Conservation (phyloP, 2,329 filamentous ascomycete species). For the Ophiostoma triangulosporum region DNA sequence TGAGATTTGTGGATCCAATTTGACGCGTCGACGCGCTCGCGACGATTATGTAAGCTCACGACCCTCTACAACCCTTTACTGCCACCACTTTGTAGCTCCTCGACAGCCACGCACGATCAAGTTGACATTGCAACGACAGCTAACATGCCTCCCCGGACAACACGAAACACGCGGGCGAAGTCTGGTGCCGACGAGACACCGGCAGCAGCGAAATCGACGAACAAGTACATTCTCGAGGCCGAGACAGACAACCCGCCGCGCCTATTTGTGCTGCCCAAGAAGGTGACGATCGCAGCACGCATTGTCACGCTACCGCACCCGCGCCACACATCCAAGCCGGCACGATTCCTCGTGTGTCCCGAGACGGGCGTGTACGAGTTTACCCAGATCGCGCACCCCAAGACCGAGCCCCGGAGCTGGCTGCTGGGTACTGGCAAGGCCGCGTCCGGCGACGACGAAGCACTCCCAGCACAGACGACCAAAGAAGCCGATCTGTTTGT, state of each 20-base stretch:
- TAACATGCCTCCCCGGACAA: neutral
- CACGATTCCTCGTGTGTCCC: constrained; percentile 49
- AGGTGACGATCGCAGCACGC: constrained; percentile 37
- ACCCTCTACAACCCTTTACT: neutral
- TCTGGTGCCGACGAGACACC: constrained; percentile 19
- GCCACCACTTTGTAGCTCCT: neutral
- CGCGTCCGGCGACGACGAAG: constrained; percentile 1
- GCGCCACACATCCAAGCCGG: constrained; percentile 33
- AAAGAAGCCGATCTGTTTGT: constrained; percentile 64
- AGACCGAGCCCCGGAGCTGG: constrained; percentile 46
- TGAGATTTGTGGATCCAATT: neutral
- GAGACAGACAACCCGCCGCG: constrained; percentile 32
- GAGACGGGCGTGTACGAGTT: constrained; percentile 52
- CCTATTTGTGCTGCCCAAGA: constrained; percentile 48
- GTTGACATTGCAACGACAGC: neutral
- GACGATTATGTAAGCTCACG: neutral
- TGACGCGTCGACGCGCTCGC: neutral
- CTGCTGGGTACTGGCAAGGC: constrained; percentile 27
- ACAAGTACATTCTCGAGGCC: constrained; percentile 28
- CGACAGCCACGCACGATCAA: neutral
- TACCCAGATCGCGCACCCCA: constrained; percentile 40
- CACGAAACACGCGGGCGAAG: constrained; percentile 33
- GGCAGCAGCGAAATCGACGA: constrained; percentile 14
- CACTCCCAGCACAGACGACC: constrained; percentile 32
- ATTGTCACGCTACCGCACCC: constrained; percentile 49